Conservation (phyloP, 2,329 filamentous ascomycete species). For the Didymella sp. region DNA sequence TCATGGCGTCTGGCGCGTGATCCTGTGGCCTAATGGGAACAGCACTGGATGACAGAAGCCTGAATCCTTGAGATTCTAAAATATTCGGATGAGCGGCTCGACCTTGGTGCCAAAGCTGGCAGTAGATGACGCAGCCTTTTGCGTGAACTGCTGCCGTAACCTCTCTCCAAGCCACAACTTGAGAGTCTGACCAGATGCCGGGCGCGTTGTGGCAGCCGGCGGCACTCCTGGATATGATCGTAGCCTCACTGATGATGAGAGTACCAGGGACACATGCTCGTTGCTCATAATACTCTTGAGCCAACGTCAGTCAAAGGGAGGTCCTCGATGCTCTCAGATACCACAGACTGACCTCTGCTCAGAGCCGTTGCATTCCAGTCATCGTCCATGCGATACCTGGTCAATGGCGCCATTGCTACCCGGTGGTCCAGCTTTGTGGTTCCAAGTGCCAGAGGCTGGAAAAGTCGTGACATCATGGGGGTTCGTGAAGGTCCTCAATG, state of each 20-base stretch:
- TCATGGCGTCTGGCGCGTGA: constrained; percentile 41
- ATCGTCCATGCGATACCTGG: constrained; percentile 51
- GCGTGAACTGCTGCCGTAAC: constrained; percentile 66
- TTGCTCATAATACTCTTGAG: constrained; percentile 58
- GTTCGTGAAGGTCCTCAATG: neutral
- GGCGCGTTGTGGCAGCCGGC: constrained; percentile 58
- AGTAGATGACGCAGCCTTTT: constrained; percentile 64
- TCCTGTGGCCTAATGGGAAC: constrained; percentile 39
- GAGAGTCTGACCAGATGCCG: constrained; percentile 60
- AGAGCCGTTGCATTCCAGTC: constrained; percentile 52
- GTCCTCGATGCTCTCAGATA: neutral
- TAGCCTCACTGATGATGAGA: constrained; percentile 64
- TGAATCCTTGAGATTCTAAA: constrained; percentile 36
- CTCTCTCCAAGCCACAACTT: constrained; percentile 62
- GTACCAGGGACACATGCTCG: constrained; percentile 60
- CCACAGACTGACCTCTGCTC: constrained; percentile 3
- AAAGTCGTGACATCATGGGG: constrained; percentile 32
- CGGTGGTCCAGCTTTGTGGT: constrained; percentile 38
- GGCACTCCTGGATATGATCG: constrained; percentile 55
- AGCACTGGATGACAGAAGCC: constrained; percentile 40
- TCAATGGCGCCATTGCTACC: constrained; percentile 46
- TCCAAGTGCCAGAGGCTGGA: constrained; percentile 45
- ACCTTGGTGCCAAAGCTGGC: constrained; percentile 67
- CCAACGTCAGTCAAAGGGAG: neutral
- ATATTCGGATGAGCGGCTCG: constrained; percentile 55